phyloP scores from a whole-genome alignment of 2,329 filamentous ascomycete species.

The Byssochlamys sp. region DNA sequence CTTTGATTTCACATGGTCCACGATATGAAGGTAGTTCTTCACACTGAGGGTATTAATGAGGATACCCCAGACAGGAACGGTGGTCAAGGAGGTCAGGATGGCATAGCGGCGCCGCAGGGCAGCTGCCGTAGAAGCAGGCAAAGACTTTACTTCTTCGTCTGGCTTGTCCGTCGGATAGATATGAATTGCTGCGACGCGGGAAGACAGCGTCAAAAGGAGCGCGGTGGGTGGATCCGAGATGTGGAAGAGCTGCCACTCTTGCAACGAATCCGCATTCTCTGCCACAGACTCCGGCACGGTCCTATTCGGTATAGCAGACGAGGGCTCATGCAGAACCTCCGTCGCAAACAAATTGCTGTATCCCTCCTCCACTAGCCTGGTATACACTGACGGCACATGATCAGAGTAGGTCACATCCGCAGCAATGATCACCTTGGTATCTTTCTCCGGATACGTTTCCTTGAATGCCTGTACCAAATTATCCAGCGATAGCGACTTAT shows the following conservation, averaged over 20 bases:
- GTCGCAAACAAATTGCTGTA: conserved; percentile 64
- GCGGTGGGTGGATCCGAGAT: conserved; percentile 70
- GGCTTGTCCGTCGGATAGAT: conserved; percentile 57
- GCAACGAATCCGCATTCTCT: conserved; percentile 42
- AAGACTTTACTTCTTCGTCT: conserved; percentile 23
- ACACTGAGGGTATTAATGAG: conserved; percentile 92
- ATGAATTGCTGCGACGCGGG: conserved; percentile 66
- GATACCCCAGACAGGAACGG: conserved; percentile 79
- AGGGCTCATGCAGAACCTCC: conserved; percentile 65
- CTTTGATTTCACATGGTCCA: conserved; percentile 60
- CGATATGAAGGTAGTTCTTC: conserved; percentile 74
- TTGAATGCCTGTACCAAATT: conserved; percentile 54
- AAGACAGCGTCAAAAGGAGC: conserved; percentile 76
- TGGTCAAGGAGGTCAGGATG: conserved; percentile 68
- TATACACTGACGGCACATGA: conserved; percentile 55
- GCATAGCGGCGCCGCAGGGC: conserved; percentile 77
- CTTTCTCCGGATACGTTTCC: conserved; percentile 55
- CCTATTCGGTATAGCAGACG: conserved; percentile 74
- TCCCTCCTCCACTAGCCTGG: conserved; percentile 50
- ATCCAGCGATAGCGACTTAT: conserved; percentile 56
- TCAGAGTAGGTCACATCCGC: conserved; percentile 80
- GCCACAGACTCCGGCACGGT: conserved; percentile 48
- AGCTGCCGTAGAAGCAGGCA: conserved; percentile 44
- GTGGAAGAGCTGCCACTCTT: conserved; percentile 70
- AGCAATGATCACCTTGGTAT: conserved; percentile 64